Percentiles rank a stretch among this genome's conserved stretches.
Conservation (phyloP, 257 asterid species). For the Nicotiana noctiflora region DNA sequence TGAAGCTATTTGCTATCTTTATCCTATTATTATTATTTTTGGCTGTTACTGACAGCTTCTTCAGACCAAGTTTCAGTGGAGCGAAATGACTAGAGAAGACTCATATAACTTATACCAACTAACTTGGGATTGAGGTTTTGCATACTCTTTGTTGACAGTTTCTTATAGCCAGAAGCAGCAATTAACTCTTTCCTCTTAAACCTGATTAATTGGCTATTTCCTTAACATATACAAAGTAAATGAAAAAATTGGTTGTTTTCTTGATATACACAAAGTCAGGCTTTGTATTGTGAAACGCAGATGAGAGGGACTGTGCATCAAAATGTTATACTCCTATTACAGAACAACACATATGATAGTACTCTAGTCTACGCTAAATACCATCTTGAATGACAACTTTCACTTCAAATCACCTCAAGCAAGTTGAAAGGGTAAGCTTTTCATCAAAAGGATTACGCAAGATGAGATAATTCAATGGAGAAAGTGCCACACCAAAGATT, state of each 20-base stretch:
- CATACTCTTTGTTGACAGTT: background rate
- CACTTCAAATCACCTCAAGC: background rate
- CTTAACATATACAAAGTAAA: background rate
- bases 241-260: background rate
- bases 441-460: background rate
- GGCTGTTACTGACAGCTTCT: background rate
- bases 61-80: background rate
- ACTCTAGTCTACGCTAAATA: background rate
- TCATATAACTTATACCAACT: background rate
- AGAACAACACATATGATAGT: background rate
- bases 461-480: background rate
- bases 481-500: background rate
- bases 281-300: background rate
- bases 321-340: too few relatives aligned
- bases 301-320: background rate
- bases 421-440: background rate
- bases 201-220: background rate
- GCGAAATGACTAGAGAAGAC: background rate
- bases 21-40: background rate
- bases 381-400: background rate
- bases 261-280: background rate
- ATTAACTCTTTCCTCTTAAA: background rate
- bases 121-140: background rate
- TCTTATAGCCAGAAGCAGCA: background rate
- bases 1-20: background rate